Base-by-base conservation (phyloP, 306 rosid genomes). In the Cucurbita pepo region DNA sequence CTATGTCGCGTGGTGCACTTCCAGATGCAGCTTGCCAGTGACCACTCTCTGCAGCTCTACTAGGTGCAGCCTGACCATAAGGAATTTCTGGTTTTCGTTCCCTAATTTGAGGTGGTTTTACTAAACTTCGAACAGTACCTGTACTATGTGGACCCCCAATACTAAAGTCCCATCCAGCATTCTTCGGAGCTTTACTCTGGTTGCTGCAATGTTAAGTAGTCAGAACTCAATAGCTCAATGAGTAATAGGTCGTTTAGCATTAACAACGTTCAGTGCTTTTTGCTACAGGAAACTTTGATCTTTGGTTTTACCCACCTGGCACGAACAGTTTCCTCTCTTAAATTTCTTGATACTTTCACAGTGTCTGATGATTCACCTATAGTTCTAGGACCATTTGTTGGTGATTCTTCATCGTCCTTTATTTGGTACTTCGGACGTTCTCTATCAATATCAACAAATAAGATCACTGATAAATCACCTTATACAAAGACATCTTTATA, bases 91-190 rank as follows among this genome's bases (percentile, higher is more conserved):
- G 76, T 76, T 81, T 89, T 82, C 78, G 89, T 67, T 92, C 97
- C 84, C 96, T 85, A 85, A 70, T 78, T 61, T 86, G 99, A 79
- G 99, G 99, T 69, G 99, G 99, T 71, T 89, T 86, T 57, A 95
- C 76, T 67, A 55, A 83, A 88, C 76, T 89, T 75, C 92, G 86
- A 76, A 89, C 71, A 45, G 99, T 89, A 77, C 97, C 99, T 38
- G 95, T 85, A 79, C 84, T 86, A 78, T 89, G 90, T 78, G 96
- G 81, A 44, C 88, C 95, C 75, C 85, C 87, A 81, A 89, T 89
- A 80, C 89, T 89, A 78, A 95, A 95, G 91, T 95, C 99, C 99
- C 99, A 95, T 81, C 91, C 99, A 77, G 89, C 82, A 85, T 87
- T 88, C 86, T 83, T 95, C 56, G 67, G 45, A 72, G 84, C 79